Evolutionary conservation across 345 rosid species (phyloP), one percentile per base, ranked within the genome.

Genomic region (Corchorus capsularis): DNA sequence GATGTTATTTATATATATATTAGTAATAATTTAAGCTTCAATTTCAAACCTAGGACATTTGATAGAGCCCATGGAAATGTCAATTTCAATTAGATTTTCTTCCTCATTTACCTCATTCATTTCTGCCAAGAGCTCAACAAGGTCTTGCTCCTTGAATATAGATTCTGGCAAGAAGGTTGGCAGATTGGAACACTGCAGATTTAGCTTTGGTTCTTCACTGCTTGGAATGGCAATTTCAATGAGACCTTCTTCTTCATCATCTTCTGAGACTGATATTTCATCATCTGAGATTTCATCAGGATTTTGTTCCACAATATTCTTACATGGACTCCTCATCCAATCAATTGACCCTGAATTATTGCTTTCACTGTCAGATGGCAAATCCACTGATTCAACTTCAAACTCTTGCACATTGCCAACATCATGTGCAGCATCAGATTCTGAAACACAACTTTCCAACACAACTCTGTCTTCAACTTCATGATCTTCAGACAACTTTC

Each of bases 41-140:
- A 83, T 77, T 41, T 78, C 78, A 76, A 74, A 69, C 70, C 67
- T 71, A 71, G 83, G 63, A 49, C 82, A 79, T 80, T 93, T 93
- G 79, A 91, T 93, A 60, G 92, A 93, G 8, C 93, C 92, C 81
- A 87, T 73, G 11, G 90, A 87, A 75, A 93, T 88, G 81, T 93
- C 97, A 79, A 93, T 89, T 83, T 93, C 97, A 77, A 93, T 89
- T 73, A 93, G 79, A 71, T 88, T 89, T 39, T 90, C 95, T 55
- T 91, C 97, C 62, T 88, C 97, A 67, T 71, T 89, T 39, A 69
- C 84, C 45, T 86, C 91, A 69, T 83, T 83, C 11, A 78, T 82
- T 8, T 91, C 92, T 80, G 82, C 85, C 60, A 80, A 68, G 6
- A 83, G 66, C 73, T 92, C 90, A 83, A 69, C 76, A 43, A 82